Conservation (phyloP, 225 moss, liverwort and hornwort species). For the Pseudisothecium myosuroides region DNA sequence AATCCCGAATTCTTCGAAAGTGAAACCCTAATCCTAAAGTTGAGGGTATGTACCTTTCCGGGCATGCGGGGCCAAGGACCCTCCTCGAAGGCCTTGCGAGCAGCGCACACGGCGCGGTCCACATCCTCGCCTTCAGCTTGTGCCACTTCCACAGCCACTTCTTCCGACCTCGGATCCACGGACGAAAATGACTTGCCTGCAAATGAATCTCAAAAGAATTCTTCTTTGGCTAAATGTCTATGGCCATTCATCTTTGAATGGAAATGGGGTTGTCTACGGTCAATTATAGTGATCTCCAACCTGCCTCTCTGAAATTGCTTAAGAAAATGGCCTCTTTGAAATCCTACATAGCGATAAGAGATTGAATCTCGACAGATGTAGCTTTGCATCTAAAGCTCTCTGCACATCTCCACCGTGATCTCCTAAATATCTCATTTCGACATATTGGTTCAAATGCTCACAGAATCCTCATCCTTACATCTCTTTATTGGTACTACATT, state of each 20-base stretch:
- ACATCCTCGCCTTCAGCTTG: conserved; percentile 34
- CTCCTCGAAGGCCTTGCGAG: conserved; percentile 42
- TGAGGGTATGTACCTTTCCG: conserved; percentile 16
- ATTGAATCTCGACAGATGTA: neutral
- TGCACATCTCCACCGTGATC: neutral
- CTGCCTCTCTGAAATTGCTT: neutral
- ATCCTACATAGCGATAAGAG: neutral
- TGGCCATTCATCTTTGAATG: neutral
- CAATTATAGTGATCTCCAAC: neutral
- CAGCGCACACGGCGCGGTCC: conserved; percentile 38
- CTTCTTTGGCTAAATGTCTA: neutral
- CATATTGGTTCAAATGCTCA: neutral
- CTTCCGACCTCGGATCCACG: conserved; percentile 40
- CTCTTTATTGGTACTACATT: neutral
- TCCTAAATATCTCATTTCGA: neutral
- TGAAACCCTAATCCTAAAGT: neutral
- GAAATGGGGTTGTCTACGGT: neutral
- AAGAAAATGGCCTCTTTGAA: neutral
- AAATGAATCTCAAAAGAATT: neutral
- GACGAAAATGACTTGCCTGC: conserved; percentile 34
- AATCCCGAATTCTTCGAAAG: neutral
- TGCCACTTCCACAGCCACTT: conserved; percentile 30
- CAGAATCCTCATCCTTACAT: neutral
- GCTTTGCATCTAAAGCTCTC: neutral
- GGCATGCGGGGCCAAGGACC: conserved; percentile 55